A percentile compares a stretch with the other conserved stretches of the same genome.
These are phyloP conservation scores for Trametes polyzona DNA, from an alignment of 1,284 basidiomycete genomes.

Conservation along the genomic window DNA sequence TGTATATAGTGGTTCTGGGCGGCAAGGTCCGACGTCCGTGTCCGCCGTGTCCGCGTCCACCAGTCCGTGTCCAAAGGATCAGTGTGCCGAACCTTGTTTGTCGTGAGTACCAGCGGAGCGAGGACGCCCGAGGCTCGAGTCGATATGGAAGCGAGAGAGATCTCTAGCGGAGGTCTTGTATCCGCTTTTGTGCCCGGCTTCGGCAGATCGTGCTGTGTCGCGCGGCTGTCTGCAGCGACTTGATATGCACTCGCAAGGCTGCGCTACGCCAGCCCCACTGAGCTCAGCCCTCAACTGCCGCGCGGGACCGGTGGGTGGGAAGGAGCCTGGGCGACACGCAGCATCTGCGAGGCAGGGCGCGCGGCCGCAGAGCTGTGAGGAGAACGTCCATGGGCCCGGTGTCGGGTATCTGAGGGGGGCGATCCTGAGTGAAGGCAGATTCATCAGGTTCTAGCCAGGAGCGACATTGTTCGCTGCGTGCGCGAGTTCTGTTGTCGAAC, in stretches of 20 bases:
- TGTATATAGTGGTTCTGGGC: not conserved
- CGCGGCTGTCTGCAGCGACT: not conserved
- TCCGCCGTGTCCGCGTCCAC: no score
- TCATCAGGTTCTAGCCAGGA: not conserved
- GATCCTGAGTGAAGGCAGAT: no score
- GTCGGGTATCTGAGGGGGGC: not conserved
- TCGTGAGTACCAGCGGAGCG: no score
- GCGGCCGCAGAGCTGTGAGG: not conserved
- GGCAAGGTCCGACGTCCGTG: not conserved
- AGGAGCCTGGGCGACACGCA: not conserved
- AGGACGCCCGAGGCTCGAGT: no score
- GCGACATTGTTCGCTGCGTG: not conserved
- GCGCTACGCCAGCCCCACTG: not conserved
- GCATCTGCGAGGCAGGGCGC: not conserved
- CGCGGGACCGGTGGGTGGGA: not conserved
- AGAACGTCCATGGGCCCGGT: not conserved
- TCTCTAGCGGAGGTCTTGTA: no score
- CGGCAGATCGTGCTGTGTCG: no score
- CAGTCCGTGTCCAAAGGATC: no score
- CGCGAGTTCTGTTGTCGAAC: not conserved
- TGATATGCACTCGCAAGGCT: not conserved
- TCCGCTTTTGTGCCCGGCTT: no score
- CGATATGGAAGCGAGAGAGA: no score
- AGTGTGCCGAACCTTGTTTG: no score
- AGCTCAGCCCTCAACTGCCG: not conserved